Conservation (phyloP, 805 yeast genomes). For the Teunomyces lycoperdinae region DNA sequence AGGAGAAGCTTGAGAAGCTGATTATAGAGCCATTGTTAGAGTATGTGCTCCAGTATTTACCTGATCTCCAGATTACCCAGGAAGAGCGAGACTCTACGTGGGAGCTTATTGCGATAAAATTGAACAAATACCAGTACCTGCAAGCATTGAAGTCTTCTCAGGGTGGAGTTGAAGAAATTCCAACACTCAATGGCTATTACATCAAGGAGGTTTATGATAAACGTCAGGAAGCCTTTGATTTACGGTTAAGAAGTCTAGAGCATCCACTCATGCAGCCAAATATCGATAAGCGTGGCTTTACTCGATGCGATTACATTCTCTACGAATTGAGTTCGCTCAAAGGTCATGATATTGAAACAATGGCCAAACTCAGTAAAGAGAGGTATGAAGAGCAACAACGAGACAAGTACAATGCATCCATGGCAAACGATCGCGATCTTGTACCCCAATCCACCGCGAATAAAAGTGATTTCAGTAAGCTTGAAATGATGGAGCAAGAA, state of each 20-base stretch:
- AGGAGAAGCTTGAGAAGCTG: slow-evolving; percentile 16
- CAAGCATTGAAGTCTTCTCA: slow-evolving; percentile 13
- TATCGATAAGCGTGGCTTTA: neutral
- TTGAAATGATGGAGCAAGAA: slow-evolving; percentile 20
- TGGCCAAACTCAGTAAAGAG: slow-evolving; percentile 20
- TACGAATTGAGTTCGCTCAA: slow-evolving; percentile 20
- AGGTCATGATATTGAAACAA: slow-evolving; percentile 20
- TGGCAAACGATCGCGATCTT: slow-evolving; percentile 5
- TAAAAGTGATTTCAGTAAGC: slow-evolving; percentile 13
- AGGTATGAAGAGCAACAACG: slow-evolving; percentile 14
- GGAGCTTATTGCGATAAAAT: slow-evolving; percentile 35
- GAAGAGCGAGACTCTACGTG: slow-evolving; percentile 26
- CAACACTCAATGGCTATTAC: slow-evolving; percentile 25
- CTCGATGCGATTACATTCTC: slow-evolving; percentile 13
- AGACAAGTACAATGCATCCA: neutral
- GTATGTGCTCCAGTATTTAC: slow-evolving; percentile 25
- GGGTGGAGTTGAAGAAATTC: slow-evolving; percentile 14
- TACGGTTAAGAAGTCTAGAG: neutral
- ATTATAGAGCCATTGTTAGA: slow-evolving; percentile 29
- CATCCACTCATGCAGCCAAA: neutral
- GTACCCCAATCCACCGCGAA: slow-evolving; percentile 10
- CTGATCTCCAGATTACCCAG: slow-evolving; percentile 28
- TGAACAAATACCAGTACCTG: slow-evolving; percentile 19
- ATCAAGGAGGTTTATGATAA: slow-evolving; percentile 19
- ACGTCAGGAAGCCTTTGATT: slow-evolving; percentile 14